These are phyloP conservation scores for Bimuria novae-zelandiae DNA, from an alignment of 2,329 filamentous ascomycete genomes.

Conservation along the genomic window DNA sequence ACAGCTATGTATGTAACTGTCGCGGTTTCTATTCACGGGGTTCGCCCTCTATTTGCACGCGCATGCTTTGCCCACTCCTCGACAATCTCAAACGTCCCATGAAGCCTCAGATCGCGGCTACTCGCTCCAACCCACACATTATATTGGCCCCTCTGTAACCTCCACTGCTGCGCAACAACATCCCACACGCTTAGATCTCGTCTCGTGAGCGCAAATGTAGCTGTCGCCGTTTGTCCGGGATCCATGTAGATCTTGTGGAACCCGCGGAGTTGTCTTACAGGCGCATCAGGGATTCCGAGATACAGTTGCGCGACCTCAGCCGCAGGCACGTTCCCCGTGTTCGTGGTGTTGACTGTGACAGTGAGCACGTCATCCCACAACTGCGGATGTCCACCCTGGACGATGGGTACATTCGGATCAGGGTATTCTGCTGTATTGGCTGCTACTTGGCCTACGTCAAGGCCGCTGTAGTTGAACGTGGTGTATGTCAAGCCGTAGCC, in stretches of 20 bases:
- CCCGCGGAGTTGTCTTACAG: constrained; percentile 67
- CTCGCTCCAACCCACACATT: constrained; percentile 42
- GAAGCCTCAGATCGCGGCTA: constrained; percentile 39
- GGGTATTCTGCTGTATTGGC: constrained; percentile 42
- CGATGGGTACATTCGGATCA: constrained; percentile 50
- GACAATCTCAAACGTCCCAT: constrained; percentile 9
- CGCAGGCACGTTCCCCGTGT: constrained; percentile 67
- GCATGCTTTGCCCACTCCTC: neutral
- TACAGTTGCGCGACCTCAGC: constrained; percentile 77
- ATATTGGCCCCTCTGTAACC: constrained; percentile 44
- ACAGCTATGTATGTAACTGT: neutral
- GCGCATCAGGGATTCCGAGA: constrained; percentile 66
- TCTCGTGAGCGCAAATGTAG: constrained; percentile 69
- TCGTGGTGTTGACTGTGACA: constrained; percentile 68
- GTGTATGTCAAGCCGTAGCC: constrained; percentile 78
- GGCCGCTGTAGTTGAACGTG: constrained; percentile 70
- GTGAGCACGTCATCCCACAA: constrained; percentile 72
- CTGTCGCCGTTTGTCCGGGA: constrained; percentile 67
- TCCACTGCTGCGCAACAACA: constrained; percentile 74
- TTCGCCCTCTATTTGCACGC: too few relatives aligned
- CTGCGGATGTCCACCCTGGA: constrained; percentile 44
- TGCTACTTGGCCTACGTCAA: constrained; percentile 58
- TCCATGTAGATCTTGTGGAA: constrained; percentile 77
- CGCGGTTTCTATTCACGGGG: too few relatives aligned
- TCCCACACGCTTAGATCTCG: constrained; percentile 90